Conservation (phyloP, 108 stramenopile species). For the Cylindrotheca closterium region DNA sequence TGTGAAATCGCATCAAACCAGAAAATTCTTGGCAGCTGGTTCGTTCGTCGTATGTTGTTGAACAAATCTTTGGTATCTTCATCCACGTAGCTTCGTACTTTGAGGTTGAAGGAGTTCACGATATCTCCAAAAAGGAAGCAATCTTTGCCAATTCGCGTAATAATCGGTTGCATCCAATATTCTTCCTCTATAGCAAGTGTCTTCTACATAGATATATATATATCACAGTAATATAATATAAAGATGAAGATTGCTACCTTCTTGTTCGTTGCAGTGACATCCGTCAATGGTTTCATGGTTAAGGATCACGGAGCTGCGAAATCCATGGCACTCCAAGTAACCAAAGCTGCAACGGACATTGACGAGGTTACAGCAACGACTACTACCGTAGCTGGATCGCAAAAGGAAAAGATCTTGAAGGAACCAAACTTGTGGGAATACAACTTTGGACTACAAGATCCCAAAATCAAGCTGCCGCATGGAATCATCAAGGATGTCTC, state of each 20-base stretch:
- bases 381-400: conserved; percentile 2
- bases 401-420: conserved; percentile 67
- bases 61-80: conserved; percentile 6
- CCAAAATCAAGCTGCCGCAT: conserved; percentile 68
- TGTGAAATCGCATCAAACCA: no score
- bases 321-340: neutral
- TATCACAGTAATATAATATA: neutral
- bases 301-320: neutral
- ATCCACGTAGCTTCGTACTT: conserved; percentile 1
- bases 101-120: conserved; percentile 9
- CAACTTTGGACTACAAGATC: conserved; percentile 90
- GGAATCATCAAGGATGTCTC: conserved; percentile 61
- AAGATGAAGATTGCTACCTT: conserved; percentile 5
- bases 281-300: neutral
- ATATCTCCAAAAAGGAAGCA: no score
- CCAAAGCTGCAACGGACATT: conserved; percentile 17
- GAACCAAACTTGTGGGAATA: conserved; percentile 89
- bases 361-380: conserved; percentile 22
- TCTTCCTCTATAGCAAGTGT: no score
- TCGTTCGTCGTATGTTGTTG: no score
- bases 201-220: no score
- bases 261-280: neutral
- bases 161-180: no score
- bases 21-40: no score
- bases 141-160: no score